Percentiles rank a stretch among this genome's conserved stretches.
These are phyloP conservation scores for Monosporascus sp. DNA, from an alignment of 2,329 filamentous ascomycete species.

Conservation along the genomic window DNA sequence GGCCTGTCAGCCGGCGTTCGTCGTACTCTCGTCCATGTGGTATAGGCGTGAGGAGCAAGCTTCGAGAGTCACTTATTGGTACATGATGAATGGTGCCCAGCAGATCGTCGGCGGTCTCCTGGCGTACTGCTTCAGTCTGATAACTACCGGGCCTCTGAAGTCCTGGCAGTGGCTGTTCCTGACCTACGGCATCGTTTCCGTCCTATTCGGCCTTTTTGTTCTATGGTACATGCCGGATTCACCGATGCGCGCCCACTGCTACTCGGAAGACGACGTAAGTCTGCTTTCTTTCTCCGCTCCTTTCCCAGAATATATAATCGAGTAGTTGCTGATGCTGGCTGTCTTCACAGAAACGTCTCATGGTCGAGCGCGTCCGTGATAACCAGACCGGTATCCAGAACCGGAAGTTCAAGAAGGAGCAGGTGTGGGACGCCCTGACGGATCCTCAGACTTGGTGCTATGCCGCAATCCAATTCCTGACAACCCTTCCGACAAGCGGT, in stretches of 20 bases:
- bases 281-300: neutral
- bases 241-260: conserved; percentile 68
- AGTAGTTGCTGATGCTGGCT: neutral
- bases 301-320: neutral
- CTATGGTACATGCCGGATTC: conserved; percentile 61
- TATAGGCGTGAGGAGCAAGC: conserved; percentile 66
- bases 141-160: conserved; percentile 46
- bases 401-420: conserved; percentile 40
- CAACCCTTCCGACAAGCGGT: conserved; percentile 67
- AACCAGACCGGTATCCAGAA: conserved; percentile 61
- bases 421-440: conserved; percentile 45
- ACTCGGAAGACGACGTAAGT: conserved; percentile 50
- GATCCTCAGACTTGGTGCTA: conserved; percentile 67
- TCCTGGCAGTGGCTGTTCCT: conserved; percentile 69
- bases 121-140: conserved; percentile 57
- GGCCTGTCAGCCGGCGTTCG: conserved; percentile 62
- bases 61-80: conserved; percentile 64
- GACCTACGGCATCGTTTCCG: conserved; percentile 56
- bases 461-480: conserved; percentile 61
- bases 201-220: conserved; percentile 62
- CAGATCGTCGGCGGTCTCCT: conserved; percentile 68
- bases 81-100: conserved; percentile 72
- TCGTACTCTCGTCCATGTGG: conserved; percentile 65
- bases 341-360: conserved; percentile 45
- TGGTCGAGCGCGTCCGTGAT: conserved; percentile 54